Base-by-base conservation (phyloP, 306 rosid species). In the Ormosia semicastrata region DNA sequence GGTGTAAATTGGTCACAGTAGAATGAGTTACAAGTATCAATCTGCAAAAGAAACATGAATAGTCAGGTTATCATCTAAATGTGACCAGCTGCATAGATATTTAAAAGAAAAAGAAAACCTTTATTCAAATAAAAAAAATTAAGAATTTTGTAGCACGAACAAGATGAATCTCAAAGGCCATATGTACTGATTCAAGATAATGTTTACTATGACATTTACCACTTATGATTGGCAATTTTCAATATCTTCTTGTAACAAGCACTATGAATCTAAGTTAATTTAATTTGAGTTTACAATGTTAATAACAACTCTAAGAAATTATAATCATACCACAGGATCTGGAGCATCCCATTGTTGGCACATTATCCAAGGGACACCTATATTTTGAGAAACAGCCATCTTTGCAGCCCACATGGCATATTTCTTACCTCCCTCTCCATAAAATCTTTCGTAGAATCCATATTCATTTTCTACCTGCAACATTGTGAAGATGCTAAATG, bases 291-390 rank as follows among this genome's bases (percentile, higher is more conserved):
- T 76, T 62, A 40, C 66, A 84, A 60, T 46, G 62, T 57, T 34
- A 33, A 66, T 44, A 74, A 80, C 17, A 43, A 18, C 14, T 41
- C 56, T 36, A 79, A 49, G 17, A 85, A 81, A 63, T 29, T 29
- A 81, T 53, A 65, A 36, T 59, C 85, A 66, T 76, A 94, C 98
- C 95, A 94, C 98, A 81, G 95, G 88, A 70, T 91, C 94, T 75
- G 98, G 97, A 87, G 98, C 97, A 89, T 94, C 98, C 84, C 78
- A 93, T 81, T 93, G 98, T 75, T 92, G 98, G 87, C 98, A 94
- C 98, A 94, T 92, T 73, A 92, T 91, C 98, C 97, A 93, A 77
- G 97, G 97, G 75, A 93, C 95, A 6, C 97, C 92, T n/a, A 66
- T 89, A 80, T 94, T 91, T 77, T 91, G 97, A 75, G 97, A 85